These are phyloP conservation scores for Xylariaceae sp. DNA, from an alignment of 2,329 filamentous ascomycete genomes.

Conservation along the genomic window DNA sequence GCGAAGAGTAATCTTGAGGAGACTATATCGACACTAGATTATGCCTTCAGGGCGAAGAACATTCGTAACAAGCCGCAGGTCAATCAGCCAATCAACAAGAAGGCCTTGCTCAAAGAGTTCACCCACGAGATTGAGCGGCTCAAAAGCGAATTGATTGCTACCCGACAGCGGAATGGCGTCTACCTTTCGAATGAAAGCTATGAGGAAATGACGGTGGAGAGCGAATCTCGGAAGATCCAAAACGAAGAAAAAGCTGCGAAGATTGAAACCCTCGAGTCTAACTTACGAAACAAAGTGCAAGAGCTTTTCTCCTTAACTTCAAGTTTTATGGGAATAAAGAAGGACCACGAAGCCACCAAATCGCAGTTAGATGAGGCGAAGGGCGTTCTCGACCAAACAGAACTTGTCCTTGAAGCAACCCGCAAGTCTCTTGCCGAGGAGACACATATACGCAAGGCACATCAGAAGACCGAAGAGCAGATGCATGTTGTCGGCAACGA, in stretches of 20 bases:
- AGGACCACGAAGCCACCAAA: constrained; percentile 81
- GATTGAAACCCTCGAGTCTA: constrained; percentile 88
- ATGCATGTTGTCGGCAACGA: constrained; percentile 73
- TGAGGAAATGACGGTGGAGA: constrained; percentile 89
- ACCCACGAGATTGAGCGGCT: constrained; percentile 91
- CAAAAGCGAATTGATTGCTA: constrained; percentile 90
- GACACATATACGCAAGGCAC: constrained; percentile 75
- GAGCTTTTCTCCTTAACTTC: constrained; percentile 86
- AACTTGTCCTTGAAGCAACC: constrained; percentile 78
- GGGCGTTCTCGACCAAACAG: constrained; percentile 82
- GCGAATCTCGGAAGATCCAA: constrained; percentile 87
- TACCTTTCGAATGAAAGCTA: constrained; percentile 88
- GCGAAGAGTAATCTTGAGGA: constrained; percentile 95
- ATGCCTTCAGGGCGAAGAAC: constrained; percentile 97
- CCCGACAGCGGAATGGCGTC: constrained; percentile 90
- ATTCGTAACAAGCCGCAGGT: constrained; percentile 97
- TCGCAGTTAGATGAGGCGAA: constrained; percentile 76
- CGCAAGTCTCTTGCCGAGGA: constrained; percentile 79
- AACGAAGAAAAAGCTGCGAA: constrained; percentile 90
- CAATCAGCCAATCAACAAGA: constrained; percentile 90
- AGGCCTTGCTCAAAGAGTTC: constrained; percentile 87
- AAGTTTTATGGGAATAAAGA: constrained; percentile 85
- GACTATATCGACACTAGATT: constrained; percentile 96
- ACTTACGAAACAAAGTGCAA: constrained; percentile 89
- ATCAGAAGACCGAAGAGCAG: constrained; percentile 80